phyloP scores from a whole-genome alignment of 306 rosid genomes.

The Rubus parviflorus region DNA sequence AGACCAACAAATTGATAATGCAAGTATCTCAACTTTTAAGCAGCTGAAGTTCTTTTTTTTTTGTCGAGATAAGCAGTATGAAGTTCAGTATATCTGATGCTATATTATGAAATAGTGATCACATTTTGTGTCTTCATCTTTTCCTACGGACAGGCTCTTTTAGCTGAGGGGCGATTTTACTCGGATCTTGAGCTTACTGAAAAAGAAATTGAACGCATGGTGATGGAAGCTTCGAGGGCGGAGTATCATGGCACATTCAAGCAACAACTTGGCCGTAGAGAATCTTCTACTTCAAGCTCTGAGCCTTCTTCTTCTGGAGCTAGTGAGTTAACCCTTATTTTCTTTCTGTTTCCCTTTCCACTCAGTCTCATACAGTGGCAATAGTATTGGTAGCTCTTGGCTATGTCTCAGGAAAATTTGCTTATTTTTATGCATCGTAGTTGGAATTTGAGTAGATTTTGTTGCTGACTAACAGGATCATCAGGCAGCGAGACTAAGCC shows the following conservation, averaged over 20 bases:
- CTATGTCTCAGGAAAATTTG: background rate
- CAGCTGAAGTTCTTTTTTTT: background rate
- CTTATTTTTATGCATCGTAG: background rate
- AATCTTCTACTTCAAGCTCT: conserved; percentile 73
- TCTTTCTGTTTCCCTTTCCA: background rate
- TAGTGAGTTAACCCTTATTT: conserved; percentile 48
- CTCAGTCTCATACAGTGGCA: background rate
- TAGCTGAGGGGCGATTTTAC: conserved; percentile 89
- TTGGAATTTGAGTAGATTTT: conserved; percentile 2
- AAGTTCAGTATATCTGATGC: conserved; percentile 4
- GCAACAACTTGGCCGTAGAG: conserved; percentile 55
- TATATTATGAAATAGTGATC: background rate
- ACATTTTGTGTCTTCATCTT: background rate
- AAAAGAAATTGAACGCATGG: conserved; percentile 90
- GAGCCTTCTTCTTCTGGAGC: conserved; percentile 97
- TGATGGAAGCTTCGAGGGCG: conserved; percentile 84
- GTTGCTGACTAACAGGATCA: conserved; percentile 47
- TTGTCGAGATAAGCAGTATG: background rate
- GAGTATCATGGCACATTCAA: conserved; percentile 62
- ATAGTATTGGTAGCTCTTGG: background rate
- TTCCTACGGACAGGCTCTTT: conserved; percentile 67
- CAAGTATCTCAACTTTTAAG: conserved; percentile 36
- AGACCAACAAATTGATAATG: conserved; percentile 88
- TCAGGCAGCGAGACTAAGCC: conserved; percentile 54
- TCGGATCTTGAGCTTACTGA: conserved; percentile 99